Evolutionary conservation across 352 stramenopile species (phyloP).

Genomic region (Discostella stelligera): DNA sequence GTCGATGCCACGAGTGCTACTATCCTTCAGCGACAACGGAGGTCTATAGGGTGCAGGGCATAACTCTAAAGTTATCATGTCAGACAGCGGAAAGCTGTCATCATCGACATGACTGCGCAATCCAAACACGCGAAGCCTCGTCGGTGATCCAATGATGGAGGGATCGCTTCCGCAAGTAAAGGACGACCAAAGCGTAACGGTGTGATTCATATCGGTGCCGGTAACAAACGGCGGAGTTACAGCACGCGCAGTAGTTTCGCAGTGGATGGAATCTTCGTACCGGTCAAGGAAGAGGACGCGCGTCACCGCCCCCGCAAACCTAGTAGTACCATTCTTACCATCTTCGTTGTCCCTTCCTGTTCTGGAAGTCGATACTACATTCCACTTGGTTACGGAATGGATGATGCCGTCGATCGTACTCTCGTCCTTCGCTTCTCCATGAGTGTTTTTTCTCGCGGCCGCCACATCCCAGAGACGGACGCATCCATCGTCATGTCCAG

Average conservation of each 20-base stretch:
- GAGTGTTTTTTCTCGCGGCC: not conserved
- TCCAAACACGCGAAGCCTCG: conserved; percentile 50
- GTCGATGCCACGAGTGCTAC: conserved; percentile 19
- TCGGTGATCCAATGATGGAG: conserved; percentile 17
- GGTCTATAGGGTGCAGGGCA: conserved; percentile 39
- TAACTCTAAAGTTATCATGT: conserved; percentile 34
- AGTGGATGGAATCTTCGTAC: conserved; percentile 30
- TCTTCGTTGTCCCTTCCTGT: not conserved
- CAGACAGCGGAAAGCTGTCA: conserved; percentile 11
- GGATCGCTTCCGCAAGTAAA: conserved; percentile 25
- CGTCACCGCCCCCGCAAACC: conserved; percentile 20
- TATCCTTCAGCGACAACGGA: not conserved
- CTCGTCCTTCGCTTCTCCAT: not conserved
- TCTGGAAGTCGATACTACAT: not conserved
- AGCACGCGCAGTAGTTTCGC: not conserved
- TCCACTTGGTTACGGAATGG: conserved; percentile 16
- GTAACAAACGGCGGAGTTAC: conserved; percentile 48
- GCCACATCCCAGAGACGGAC: conserved; percentile 46
- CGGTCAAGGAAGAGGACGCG: conserved; percentile 67
- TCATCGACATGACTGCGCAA: conserved; percentile 21
- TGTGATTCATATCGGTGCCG: conserved; percentile 39
- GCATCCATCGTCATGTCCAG: conserved; percentile 58
- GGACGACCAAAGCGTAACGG: conserved; percentile 67
- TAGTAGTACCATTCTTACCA: not conserved
- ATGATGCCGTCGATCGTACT: not conserved